A percentile compares a stretch with the other conserved stretches of the same genome.
phyloP scores from a whole-genome alignment of 2,329 filamentous ascomycete species.

The Phyllosticta citriasiana region DNA sequence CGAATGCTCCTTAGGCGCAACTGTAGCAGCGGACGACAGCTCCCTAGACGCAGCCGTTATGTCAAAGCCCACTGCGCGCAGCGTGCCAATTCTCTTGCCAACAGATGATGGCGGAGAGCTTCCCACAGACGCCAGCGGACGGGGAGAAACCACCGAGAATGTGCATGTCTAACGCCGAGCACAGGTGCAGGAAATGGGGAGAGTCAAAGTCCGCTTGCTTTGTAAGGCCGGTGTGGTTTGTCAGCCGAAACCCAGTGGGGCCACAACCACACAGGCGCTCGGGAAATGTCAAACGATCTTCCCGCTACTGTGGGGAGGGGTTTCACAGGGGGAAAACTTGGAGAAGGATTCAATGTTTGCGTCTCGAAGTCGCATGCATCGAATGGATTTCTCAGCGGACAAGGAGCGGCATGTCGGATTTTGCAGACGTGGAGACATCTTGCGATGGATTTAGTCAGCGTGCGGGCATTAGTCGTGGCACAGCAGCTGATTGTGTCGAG shows the following conservation, averaged over 20 bases:
- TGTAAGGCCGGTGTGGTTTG: background rate
- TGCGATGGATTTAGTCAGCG: background rate
- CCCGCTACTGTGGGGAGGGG: background rate
- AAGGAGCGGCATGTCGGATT: background rate
- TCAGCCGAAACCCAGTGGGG: background rate
- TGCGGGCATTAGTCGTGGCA: background rate
- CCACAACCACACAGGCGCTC: background rate
- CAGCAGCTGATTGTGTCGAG: background rate
- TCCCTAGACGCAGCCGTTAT: no score
- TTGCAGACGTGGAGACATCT: background rate
- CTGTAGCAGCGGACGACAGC: no score
- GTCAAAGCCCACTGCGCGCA: no score
- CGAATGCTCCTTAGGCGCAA: no score
- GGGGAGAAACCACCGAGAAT: no score
- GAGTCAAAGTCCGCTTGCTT: background rate
- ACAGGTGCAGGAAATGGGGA: background rate
- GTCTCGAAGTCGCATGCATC: background rate
- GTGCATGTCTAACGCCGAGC: background rate
- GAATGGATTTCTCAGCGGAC: background rate
- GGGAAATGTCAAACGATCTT: background rate
- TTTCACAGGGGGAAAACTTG: background rate
- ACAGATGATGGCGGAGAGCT: no score
- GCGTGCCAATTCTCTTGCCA: no score
- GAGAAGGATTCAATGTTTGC: background rate
- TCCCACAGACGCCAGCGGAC: no score